A percentile compares a stretch with the other conserved stretches of the same genome.
Conservation (phyloP, 352 stramenopile species). For the Phytopythium cucurbitacearum region DNA sequence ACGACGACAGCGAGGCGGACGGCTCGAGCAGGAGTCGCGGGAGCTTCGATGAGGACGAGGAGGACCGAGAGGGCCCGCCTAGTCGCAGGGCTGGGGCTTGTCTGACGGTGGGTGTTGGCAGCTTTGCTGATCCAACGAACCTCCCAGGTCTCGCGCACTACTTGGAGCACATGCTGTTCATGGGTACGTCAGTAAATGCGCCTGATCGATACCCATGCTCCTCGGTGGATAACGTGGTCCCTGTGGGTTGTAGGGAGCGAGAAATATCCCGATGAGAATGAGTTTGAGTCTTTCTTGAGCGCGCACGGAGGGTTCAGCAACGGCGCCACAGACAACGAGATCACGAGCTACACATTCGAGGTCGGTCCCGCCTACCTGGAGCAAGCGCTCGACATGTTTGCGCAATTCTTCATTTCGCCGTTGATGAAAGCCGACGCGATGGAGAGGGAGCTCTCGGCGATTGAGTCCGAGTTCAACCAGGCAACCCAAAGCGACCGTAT, state of each 20-base stretch:
- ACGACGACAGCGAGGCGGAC: slow-evolving; percentile 13
- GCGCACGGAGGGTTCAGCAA: slow-evolving; percentile 90
- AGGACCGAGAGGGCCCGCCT: slow-evolving; percentile 15
- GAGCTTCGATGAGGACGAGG: slow-evolving; percentile 36
- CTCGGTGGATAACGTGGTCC: not conserved
- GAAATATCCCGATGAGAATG: slow-evolving; percentile 94
- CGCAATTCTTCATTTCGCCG: slow-evolving; percentile 92
- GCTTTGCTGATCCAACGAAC: slow-evolving; percentile 64
- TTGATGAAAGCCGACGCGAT: slow-evolving; percentile 77
- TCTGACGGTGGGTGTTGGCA: slow-evolving; percentile 65
- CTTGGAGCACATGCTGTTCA: slow-evolving; percentile 96
- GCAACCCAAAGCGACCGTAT: slow-evolving; percentile 69
- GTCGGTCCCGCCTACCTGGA: slow-evolving; percentile 61
- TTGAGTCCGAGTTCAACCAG: slow-evolving; percentile 88
- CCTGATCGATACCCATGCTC: not conserved
- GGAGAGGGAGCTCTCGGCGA: slow-evolving; percentile 78
- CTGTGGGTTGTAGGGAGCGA: slow-evolving; percentile 32
- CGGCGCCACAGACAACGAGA: slow-evolving; percentile 90
- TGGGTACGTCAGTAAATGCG: slow-evolving; percentile 47
- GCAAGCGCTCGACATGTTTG: slow-evolving; percentile 90
- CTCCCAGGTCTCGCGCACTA: slow-evolving; percentile 87
- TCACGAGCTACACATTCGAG: slow-evolving; percentile 94
- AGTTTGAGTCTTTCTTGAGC: slow-evolving; percentile 89
- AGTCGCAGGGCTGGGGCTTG: slow-evolving; percentile 51
- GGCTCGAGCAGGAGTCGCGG: slow-evolving; percentile 19